These are phyloP conservation scores for Tremella fuciformis DNA, from an alignment of 768 basidiomycete genomes.

Conservation along the genomic window DNA sequence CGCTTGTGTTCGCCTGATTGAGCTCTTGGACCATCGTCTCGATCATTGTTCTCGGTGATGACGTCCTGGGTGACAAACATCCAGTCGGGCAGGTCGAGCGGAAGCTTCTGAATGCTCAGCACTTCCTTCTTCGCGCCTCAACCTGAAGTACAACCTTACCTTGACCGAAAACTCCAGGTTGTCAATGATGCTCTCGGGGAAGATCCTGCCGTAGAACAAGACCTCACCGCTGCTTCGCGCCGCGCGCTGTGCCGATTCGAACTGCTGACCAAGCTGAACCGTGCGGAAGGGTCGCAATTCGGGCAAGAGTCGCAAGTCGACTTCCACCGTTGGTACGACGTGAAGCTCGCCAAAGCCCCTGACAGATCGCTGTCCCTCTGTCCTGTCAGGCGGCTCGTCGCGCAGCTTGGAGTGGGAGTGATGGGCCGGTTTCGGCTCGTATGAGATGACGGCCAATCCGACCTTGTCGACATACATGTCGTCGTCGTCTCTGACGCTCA, in stretches of 20 bases:
- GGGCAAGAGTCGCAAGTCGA: too few relatives aligned
- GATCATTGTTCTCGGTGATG: neutral
- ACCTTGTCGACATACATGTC: neutral
- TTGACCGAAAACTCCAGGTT: slow-evolving; percentile 18
- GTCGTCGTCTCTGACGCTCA: slow-evolving; percentile 6
- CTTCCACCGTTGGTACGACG: neutral
- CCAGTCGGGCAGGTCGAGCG: slow-evolving; percentile 21
- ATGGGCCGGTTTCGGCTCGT: neutral
- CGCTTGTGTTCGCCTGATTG: neutral
- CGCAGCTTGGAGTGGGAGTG: neutral
- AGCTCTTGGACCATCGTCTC: neutral
- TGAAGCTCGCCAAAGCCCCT: neutral
- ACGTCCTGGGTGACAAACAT: slow-evolving; percentile 9
- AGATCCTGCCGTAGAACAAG: slow-evolving; percentile 34
- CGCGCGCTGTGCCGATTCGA: slow-evolving; percentile 2
- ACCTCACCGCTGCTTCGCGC: slow-evolving; percentile 20
- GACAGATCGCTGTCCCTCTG: neutral
- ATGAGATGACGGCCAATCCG: neutral
- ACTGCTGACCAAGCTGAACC: slow-evolving; percentile 11
- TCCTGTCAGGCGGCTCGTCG: neutral
- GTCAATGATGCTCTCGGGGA: slow-evolving; percentile 24
- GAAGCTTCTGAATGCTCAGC: slow-evolving; percentile 18
- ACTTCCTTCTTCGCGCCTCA: neutral
- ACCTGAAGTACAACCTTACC: slow-evolving; percentile 15
- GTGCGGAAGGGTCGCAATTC: neutral